Evolutionary conservation across 2,329 filamentous ascomycete genomes (phyloP), one percentile per base, ranked within the genome.

Genomic region (Chaetomium sp.): DNA sequence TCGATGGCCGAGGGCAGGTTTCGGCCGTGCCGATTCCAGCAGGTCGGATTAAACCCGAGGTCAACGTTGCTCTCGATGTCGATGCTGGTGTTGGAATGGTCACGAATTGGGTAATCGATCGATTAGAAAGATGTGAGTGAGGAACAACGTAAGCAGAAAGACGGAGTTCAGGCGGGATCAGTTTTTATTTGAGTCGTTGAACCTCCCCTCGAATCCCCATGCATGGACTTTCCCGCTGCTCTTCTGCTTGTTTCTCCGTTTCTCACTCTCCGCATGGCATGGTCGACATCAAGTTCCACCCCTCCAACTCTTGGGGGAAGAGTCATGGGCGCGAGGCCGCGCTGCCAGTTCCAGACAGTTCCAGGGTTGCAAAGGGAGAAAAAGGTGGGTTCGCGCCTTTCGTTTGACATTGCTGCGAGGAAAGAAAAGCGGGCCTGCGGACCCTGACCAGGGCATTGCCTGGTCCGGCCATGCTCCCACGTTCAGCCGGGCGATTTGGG

Each of bases 321-420:
- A 61, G 59, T 61, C 60, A 61, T 59, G 53, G 52, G 52, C 41
- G 36, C 33, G 44, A 9, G 40, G 40, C n/a, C 19, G 14, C 19
- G 19, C 19, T 27, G 19, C 19, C 19, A 27, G 19, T 27, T 27
- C 19, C 52, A 49, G n/a, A 36, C 27, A 42, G 47, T 41, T 42
- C 5, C 50, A 50, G 52, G 53, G 46, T 56, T 55, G 51, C 40
- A 53, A 54, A 27, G 19, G 19, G 19, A 27, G 19, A 27, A 58
- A 61, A 63, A 52, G 52, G 60, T 61, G 58, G 60, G 58, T 38
- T 55, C 56, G 62, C 64, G 64, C 64, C 64, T 65, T 66, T 65
- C 62, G 51, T 58, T 66, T 66, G 64, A 66, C 64, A 66, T 65
- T 27, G 19, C 19, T 27, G 19, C 19, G 19, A 27, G 19, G 19